Evolutionary conservation across 2,329 filamentous ascomycete species (phyloP), one percentile per base, ranked within the genome.

Genomic region (Ceratocystis huliohia): DNA sequence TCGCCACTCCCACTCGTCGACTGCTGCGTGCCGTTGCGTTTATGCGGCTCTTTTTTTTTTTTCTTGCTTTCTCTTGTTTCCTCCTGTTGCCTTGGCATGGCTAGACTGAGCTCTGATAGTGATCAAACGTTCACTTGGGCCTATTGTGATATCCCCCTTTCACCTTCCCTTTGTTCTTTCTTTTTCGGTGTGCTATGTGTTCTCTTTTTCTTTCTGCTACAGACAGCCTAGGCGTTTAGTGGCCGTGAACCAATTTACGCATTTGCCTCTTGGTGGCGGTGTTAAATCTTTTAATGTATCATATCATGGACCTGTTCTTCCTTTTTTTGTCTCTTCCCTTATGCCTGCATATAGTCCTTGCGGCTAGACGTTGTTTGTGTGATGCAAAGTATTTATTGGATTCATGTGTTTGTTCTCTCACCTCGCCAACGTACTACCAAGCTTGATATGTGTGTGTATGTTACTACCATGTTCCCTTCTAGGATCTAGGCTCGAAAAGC

Each of bases 171-270:
- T 61, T 10, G 15, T 44, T 15, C 4, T 64, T 33, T 17, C 37
- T 50, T 64, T 57, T 20, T n/a, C 45, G 61, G 22, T 53, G 41
- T 64, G 33, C 25, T 67, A 17, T 50, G 62, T 45, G 46, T 62
- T 57, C 28, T 28, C 50, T 56, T 4, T 13, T 30, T 28, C 28
- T 13, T 28, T 57, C 50, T 57, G 22, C 50, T 13, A 15, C 50
- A 15, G 22, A 30, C 28, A 28, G 8, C n/a, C n/a, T 15, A n/a
- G 25, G 22, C 30, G 59, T 30, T 8, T 44, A 41, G 33, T 8
- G 59, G 28, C 41, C 20, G 20, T 30, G 22, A 17, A 61, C 20
- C 10, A 41, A 61, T 41, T 45, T 22, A 61, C 41, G 20, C 33
- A 61, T 61, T 57, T 33, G 50, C 50, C 22, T 57, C 50, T 50